Base-by-base conservation (phyloP, 768 basidiomycete species). In the Arthromyces matolae region DNA sequence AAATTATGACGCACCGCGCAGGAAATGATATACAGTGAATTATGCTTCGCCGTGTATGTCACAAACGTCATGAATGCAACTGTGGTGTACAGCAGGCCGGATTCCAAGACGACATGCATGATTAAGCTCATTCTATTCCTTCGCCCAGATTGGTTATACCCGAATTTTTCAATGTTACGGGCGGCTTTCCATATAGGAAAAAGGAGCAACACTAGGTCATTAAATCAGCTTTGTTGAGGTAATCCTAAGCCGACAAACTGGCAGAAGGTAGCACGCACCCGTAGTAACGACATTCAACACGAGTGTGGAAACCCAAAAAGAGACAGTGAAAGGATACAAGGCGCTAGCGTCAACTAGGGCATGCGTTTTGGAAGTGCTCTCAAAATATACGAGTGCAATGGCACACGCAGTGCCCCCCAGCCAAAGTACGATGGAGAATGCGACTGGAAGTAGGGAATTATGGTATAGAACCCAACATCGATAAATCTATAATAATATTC, bases 391-490 rank as follows among this genome's bases (percentile, higher is more conserved):
- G 13, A 40, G 4, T 23, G 39, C 39, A 9, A 42, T 24, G 2
- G 47, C 25, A 20, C 47, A 42, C 2, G 24, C 25, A 4, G 47
- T 35, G 3, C 47, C 39, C 8, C 47, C 47, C 3, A 42, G 9
- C 49, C 43, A 50, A 10, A 45, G 29, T 1, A 45, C 14, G 13
- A 50, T 9, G 3, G 49, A 40, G 16, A 27, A 8, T 10, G 27
- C 27, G 2, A 50, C 22, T 8, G 42, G 32, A 5, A 34, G 22
- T 22, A 34, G 27, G 3, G 28, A 45, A n/a, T 37, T 42, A 4
- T 22, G 16, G 24, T 38, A 50, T 1, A 44, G 23, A 28, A 50
- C 19, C 49, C 49, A 50, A 16, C 49, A 50, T 13, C 49, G 49
- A 43, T 45, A 45, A 3, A 50, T 50, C 49, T 49, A 3, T 32